Evolutionary conservation across 768 basidiomycete species (phyloP), one percentile per base, ranked within the genome.

Genomic region (Lepiota venenata): DNA sequence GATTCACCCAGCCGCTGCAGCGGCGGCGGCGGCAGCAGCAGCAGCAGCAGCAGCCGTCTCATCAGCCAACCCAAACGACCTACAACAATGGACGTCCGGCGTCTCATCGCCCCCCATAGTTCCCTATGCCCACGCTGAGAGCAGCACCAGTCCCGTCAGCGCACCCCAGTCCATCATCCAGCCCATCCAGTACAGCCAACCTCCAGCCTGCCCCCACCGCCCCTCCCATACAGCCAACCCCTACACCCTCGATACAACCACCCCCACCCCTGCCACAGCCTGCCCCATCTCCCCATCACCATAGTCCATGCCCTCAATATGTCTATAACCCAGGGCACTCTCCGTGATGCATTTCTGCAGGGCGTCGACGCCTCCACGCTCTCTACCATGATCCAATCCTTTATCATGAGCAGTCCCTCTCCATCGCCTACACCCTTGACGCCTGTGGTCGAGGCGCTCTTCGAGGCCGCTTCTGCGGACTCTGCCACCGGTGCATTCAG

Each of bases 351-450:
- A 2, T 78, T 83, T 44, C 69, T 77, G 52, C 75, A 66, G 45
- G 74, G 71, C 9, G 58, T 82, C 46, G 81, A 84, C 58, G 55
- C 76, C 0, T 64, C 73, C 1, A 77, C 76, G 2, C 67, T 85
- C 16, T 75, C 83, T 12, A 75, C 77, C 37, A 77, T 83, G 70
- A 78, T 84, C 36, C 78, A 80, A 53, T 69, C 71, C 16, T 82
- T 73, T 53, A 74, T 74, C 35, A 63, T 74, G 16, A 69, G 75
- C 3, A 74, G 81, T 54, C 72, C 75, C 2, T 77, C 74, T 55
- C 77, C 79, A 2, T 81, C 79, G 0, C 63, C 74, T 2, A 78
- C 78, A 0, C 77, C 82, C 1, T 70, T 85, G 12, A 74, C 74
- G 0, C 69, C 77, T 1, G 74, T 82, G 27, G 64, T 85, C 3